Evolutionary conservation across 176 grass and related monocot genomes (phyloP).

Genomic region (Neostapfia colusana): DNA sequence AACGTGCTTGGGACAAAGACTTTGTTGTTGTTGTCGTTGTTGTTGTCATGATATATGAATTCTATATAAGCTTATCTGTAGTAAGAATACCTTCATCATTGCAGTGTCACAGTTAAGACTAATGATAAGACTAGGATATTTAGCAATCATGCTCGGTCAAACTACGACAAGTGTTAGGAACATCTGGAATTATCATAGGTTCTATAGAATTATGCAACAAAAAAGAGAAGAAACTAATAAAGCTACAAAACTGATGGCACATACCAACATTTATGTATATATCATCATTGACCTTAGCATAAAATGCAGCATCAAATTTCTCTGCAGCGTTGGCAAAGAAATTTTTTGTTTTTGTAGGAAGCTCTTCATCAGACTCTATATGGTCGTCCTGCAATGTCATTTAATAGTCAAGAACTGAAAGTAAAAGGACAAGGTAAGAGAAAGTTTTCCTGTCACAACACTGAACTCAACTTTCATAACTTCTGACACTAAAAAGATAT

Average conservation of each 20-base stretch:
- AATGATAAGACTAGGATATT: not conserved
- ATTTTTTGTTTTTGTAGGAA: constrained; percentile 71
- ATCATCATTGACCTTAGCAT: constrained; percentile 92
- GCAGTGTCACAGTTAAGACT: not conserved
- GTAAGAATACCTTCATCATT: not conserved
- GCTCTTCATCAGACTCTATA: constrained; percentile 83
- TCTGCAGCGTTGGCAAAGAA: constrained; percentile 85
- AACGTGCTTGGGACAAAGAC: no score
- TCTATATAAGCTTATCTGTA: not conserved
- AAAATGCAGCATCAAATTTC: constrained; percentile 87
- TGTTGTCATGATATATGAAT: constrained; percentile 10
- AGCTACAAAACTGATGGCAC: constrained; percentile 27
- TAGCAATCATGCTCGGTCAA: not conserved
- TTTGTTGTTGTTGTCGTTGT: no score
- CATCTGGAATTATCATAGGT: constrained; percentile 4
- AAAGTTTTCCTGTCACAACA: not conserved
- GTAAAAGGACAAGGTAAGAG: not conserved
- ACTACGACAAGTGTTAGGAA: constrained; percentile 7
- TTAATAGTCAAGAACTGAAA: constrained; percentile 32
- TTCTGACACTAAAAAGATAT: constrained; percentile 15
- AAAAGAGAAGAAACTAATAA: not conserved
- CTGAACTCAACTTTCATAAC: constrained; percentile 12
- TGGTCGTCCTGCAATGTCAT: constrained; percentile 74
- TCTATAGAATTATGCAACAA: constrained; percentile 25
- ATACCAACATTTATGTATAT: constrained; percentile 97